Evolutionary conservation across 441 rosid species (phyloP).

Genomic region (Adansonia madagascariensis): DNA sequence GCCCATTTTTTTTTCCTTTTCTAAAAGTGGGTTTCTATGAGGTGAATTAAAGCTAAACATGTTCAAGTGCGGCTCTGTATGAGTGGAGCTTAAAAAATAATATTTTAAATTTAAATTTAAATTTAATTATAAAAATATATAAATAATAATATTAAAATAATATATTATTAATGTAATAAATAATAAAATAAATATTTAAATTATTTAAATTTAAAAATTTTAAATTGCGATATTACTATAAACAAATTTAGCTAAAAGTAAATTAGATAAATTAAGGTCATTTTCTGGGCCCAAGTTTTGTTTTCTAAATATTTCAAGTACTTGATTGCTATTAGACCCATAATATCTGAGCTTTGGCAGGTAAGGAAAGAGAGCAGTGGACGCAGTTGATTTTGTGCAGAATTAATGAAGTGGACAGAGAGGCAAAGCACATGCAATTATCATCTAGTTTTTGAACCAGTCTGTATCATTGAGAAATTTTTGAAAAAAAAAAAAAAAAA

Average conservation of each 20-base stretch:
- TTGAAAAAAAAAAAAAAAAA: neutral
- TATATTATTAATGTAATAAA: no score
- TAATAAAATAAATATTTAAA: no score
- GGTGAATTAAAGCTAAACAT: neutral
- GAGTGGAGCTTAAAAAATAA: no score
- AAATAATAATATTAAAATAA: no score
- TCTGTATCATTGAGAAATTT: neutral
- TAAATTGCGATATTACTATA: no score
- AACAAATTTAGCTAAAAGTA: neutral
- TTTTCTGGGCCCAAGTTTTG: no score
- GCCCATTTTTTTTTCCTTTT: neutral
- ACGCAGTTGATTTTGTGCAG: conserved; percentile 11
- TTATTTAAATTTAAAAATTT: no score
- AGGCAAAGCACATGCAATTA: conserved; percentile 15
- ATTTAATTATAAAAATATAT: no score
- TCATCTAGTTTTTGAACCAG: neutral
- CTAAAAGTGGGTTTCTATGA: neutral
- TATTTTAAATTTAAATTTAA: no score
- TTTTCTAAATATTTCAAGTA: neutral
- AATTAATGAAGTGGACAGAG: conserved; percentile 6
- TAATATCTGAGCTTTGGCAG: neutral
- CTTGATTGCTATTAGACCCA: conserved; percentile 10
- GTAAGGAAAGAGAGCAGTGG: neutral
- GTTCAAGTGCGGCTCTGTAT: no score
- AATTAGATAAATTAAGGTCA: neutral